Conservation (phyloP, 805 yeast genomes). For the Schwanniomyces yamadae region DNA sequence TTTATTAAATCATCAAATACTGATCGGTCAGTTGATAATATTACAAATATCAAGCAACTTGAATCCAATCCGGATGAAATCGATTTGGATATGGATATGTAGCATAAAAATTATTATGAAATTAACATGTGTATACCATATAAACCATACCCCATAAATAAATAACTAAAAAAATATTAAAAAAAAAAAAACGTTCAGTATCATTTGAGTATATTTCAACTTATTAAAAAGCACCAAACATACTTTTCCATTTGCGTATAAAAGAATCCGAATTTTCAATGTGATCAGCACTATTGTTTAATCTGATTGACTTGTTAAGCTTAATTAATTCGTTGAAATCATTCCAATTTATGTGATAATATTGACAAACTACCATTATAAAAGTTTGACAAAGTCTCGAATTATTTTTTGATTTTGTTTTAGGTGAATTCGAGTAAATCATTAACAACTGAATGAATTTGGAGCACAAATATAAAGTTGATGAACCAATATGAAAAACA, state of each 20-base stretch:
- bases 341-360: slow-evolving; percentile 45
- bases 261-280: slow-evolving; percentile 34
- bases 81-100: slow-evolving; percentile 51
- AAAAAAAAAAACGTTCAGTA: background rate
- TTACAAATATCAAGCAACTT: background rate
- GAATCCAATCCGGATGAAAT: slow-evolving; percentile 57
- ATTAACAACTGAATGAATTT: slow-evolving; percentile 35
- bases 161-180: background rate
- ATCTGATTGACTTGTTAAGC: slow-evolving; percentile 34
- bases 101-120: slow-evolving; percentile 2
- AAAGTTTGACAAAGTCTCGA: slow-evolving; percentile 32
- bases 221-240: slow-evolving; percentile 23
- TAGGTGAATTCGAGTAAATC: slow-evolving; percentile 33
- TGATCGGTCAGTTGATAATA: background rate
- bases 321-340: slow-evolving; percentile 31
- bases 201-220: background rate
- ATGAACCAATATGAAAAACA: slow-evolving; percentile 17
- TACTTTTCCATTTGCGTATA: slow-evolving; percentile 37
- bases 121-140: slow-evolving; percentile 1
- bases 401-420: slow-evolving; percentile 28
- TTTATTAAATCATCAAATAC: slow-evolving; percentile 42
- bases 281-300: slow-evolving; percentile 36
- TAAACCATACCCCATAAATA: background rate
- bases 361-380: slow-evolving; percentile 31
- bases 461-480: slow-evolving; percentile 29